Base-by-base conservation (phyloP, 768 basidiomycete genomes). In the Gymnopilus dilepis region DNA sequence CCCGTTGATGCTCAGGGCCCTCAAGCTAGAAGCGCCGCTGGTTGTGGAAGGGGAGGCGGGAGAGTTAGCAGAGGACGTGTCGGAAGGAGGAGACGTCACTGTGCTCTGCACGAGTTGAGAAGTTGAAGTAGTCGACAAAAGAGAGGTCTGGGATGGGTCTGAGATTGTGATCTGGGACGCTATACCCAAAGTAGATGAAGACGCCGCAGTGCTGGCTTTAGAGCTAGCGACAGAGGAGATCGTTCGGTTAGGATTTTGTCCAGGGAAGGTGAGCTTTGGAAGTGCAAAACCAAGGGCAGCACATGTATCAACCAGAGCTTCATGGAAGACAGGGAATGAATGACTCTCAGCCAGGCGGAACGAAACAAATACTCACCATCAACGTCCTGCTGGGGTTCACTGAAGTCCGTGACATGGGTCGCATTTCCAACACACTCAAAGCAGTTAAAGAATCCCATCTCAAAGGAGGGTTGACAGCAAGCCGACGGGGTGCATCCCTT, bases 391-490 rank as follows among this genome's bases (percentile, higher is more conserved):
- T 83, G 82, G 0, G 72, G 67, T 3, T 57, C 24, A 3, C 71
- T 63, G 22, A 68, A 81, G 48, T 75, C 73, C 19, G 74, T 72
- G 1, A 69, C 62, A 55, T 75, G 66, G 24, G 64, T 58, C 0
- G 73, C 72, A 2, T 56, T 26, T 11, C 73, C 79, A 24, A 78
- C 67, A 58, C 83, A 84, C 3, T 68, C 34, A 62, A 82, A 69
- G 61, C 83, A 84, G 47, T 76, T 69, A 69, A 74, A 82, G 65
- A 79, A 82, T 4, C 62, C 56, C 0, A 65, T 71, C 59, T 79
- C 75, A 58, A 82, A 84, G 5, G 61, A 64, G 11, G 70, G 58
- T 5, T 76, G 71, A 66, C 83, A 84, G 58, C 83, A 84, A 26
- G 64, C 47, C 8, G 63, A 22, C 0, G 69, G 62, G 8, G 69